Evolutionary conservation across 345 rosid genomes (phyloP).

Genomic region (Salix suchowensis): DNA sequence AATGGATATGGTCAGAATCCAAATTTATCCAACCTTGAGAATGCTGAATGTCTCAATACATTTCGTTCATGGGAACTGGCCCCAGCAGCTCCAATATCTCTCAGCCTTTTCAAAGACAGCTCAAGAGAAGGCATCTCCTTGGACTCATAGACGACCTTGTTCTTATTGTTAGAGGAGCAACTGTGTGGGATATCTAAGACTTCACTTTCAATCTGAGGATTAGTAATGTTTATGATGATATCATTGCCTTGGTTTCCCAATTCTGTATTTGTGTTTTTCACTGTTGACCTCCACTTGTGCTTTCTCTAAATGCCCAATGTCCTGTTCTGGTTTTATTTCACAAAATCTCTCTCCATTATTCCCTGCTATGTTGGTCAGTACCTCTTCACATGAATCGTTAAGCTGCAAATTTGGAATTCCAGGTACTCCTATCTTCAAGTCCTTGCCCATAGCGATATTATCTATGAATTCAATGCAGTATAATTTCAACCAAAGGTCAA

Average conservation of each 20-base stretch:
- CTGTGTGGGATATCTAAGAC: constrained; percentile 14
- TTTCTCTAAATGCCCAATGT: constrained; percentile 22
- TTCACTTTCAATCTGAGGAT: constrained; percentile 24
- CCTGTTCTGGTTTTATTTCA: constrained; percentile 20
- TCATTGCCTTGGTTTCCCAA: constrained; percentile 21
- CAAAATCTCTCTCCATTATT: constrained; percentile 19
- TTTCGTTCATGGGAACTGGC: constrained; percentile 27
- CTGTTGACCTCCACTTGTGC: constrained; percentile 22
- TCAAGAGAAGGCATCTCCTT: constrained; percentile 39
- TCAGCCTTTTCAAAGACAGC: constrained; percentile 41
- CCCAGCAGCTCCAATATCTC: constrained; percentile 28
- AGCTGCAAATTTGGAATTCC: constrained; percentile 20
- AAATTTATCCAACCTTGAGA: constrained; percentile 38
- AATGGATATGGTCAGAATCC: background rate
- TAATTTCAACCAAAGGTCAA: constrained; percentile 6
- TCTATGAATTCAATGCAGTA: constrained; percentile 20
- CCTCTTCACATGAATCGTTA: constrained; percentile 21
- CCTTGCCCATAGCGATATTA: constrained; percentile 29
- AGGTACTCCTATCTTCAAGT: constrained; percentile 38
- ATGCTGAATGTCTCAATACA: constrained; percentile 46
- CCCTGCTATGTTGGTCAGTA: constrained; percentile 4
- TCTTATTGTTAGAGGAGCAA: constrained; percentile 20
- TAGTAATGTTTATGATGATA: constrained; percentile 7
- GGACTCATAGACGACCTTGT: constrained; percentile 14
- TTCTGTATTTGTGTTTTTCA: constrained; percentile 21